Base-by-base conservation (phyloP, 345 rosid genomes). In the Rhodomyrtus tomentosa region DNA sequence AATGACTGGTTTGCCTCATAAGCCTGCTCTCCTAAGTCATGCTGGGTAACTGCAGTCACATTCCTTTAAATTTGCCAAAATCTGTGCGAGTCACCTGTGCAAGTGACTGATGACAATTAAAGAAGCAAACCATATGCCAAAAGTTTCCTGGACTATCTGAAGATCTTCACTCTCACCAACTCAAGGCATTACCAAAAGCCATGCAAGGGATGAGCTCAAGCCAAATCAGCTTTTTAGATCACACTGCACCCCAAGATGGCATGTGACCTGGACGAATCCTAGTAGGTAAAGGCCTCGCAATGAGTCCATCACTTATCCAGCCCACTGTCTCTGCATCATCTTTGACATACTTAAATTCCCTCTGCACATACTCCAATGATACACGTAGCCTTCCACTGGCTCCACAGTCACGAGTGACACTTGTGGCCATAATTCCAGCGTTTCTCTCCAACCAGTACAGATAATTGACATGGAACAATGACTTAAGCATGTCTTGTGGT, bases 381-480 rank as follows among this genome's bases (percentile, higher is more conserved):
- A 93, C 82, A 59, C 92, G 94, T 49, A 97, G 95, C 85, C 93
- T 92, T 27, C 99, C 99, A 10, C 98, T 95, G 0, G 82, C 88
- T 87, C 88, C 85, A 89, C 98, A 95, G 89, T 97, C 99, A 82
- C 84, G 82, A 85, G 88, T 89, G 48, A 90, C 89, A 84, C 89
- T 89, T 80, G 88, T 88, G 83, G 96, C 89, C 88, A 88, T 88
- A 36, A 97, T 91, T 84, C 99, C 99, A 5, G 99, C 98, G 84
- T 95, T 95, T 86, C 90, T 93, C 90, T 95, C 99, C 87, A 97
- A 86, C 99, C 99, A 97, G 89, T 93, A 97, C 85, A 97, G 92
- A 68, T 95, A 97, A 85, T 90, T 95, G 55, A 93, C 99, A 86
- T 97, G 98, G 91, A 97, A 95, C 87, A 95, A 73, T 42, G 98